Percentiles rank a stretch among this genome's conserved stretches.
phyloP scores from a whole-genome alignment of 805 yeast species.

The Phaffomyces antillensis region DNA sequence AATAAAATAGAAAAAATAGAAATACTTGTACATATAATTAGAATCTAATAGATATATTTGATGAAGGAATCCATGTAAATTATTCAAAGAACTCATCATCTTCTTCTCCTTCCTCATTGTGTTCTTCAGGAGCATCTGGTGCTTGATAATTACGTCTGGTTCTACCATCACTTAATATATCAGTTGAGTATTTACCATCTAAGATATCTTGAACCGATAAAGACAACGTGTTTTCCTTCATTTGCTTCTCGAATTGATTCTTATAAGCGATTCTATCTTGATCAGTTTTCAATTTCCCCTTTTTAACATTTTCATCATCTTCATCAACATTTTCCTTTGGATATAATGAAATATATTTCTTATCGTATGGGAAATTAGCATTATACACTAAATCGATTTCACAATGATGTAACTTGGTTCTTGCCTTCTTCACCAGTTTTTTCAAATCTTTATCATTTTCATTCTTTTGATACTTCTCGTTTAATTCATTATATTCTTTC shows the following conservation, averaged over 20 bases:
- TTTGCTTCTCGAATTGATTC: constrained; percentile 42
- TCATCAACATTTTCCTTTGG: constrained; percentile 36
- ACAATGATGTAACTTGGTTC: constrained; percentile 45
- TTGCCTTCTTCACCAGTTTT: constrained; percentile 36
- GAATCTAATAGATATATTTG: not conserved
- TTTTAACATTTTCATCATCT: constrained; percentile 20
- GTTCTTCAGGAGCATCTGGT: constrained; percentile 19
- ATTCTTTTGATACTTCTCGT: constrained; percentile 20
- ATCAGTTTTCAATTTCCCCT: constrained; percentile 36
- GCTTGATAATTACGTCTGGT: constrained; percentile 14
- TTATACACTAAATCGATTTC: constrained; percentile 71
- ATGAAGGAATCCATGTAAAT: not conserved
- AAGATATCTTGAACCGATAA: constrained; percentile 44
- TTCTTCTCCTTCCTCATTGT: constrained; percentile 20
- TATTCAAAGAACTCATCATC: constrained; percentile 25
- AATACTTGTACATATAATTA: not conserved
- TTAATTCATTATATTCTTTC: constrained; percentile 25
- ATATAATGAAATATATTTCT: constrained; percentile 74
- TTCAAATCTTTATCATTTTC: constrained; percentile 21
- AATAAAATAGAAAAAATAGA: not conserved
- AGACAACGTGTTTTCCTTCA: constrained; percentile 49
- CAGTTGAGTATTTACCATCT: constrained; percentile 24
- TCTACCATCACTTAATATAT: constrained; percentile 5
- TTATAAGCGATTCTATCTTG: constrained; percentile 40
- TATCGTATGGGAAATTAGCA: constrained; percentile 67